Base-by-base conservation (phyloP, 108 stramenopile species). In the Aureococcus anophagefferens region DNA sequence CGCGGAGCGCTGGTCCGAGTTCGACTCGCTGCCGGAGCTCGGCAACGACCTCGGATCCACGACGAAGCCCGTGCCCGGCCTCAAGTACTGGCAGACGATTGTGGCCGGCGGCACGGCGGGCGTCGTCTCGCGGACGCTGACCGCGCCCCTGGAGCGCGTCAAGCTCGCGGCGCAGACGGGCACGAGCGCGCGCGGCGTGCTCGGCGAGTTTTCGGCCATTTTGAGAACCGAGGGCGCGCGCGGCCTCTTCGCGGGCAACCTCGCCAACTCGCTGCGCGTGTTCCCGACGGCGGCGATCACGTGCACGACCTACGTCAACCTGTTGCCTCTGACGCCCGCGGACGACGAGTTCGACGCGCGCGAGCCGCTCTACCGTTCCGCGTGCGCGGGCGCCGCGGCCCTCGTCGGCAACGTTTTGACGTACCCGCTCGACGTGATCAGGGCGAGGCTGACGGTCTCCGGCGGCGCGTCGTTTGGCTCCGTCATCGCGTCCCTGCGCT, bases 361-460 rank as follows among this genome's bases (percentile, higher is more conserved):
- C 65, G 73, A 74, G 44, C 73, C 73, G 25, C 34, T 74, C 4
- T 74, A 74, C 28, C 36, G 73, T 0, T 65, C 45, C 15, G 31
- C 29, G 13, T 44, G 40, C 37, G 73, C 73, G 0, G 73, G 46
- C 30, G 25, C 73, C 4, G 73, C 73, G 4, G 73, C 46, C 0
- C n/a, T 74, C 32, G 18, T 74, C 28, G 73, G 68, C 5, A 44
- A 74, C 14, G 51, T 64, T 1, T 62, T n/a, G 11, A 74, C 73
- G 16, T 74, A 74, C 73, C 73, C 73, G 35, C 46, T 74, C 35
- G 73, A 74, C 35, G 68, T 74, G 11, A 32, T 74, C 29, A n/a
- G 73, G 1, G 73, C 73, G 9, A 15, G 73, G 25, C 62, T 69
- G 28, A 74, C 73, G 9, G 37, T 74, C 34, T 29, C 36, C 5